Conservation (phyloP, 805 yeast species). For the Komagataella mondaviorum region DNA sequence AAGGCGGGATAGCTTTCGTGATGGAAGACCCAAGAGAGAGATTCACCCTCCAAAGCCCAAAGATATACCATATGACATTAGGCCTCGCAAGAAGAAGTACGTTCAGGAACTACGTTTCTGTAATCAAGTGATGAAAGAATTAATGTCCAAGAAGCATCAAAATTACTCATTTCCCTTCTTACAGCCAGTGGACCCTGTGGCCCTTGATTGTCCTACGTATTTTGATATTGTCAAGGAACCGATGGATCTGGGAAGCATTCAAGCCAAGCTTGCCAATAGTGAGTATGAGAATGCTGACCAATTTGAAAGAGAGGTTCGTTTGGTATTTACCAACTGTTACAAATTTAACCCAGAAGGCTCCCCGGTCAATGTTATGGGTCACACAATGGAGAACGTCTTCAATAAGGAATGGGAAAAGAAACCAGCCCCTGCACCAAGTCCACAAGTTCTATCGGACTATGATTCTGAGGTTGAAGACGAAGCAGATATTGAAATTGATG, state of each 20-base stretch:
- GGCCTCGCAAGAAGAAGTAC: slow-evolving; percentile 85
- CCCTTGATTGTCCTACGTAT: slow-evolving; percentile 85
- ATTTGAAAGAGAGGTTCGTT: slow-evolving; percentile 69
- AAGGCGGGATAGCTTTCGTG: slow-evolving; percentile 55
- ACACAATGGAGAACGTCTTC: slow-evolving; percentile 73
- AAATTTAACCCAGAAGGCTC: slow-evolving; percentile 94
- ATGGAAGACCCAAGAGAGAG: slow-evolving; percentile 84
- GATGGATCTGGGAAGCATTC: slow-evolving; percentile 87
- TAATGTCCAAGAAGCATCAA: slow-evolving; percentile 72
- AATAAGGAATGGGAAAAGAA: slow-evolving; percentile 81
- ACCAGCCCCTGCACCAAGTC: slow-evolving; percentile 57
- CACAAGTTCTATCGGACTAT: slow-evolving; percentile 30
- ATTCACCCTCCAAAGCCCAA: slow-evolving; percentile 95
- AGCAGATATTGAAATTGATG: slow-evolving; percentile 43
- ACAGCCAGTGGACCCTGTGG: slow-evolving; percentile 91
- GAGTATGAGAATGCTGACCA: slow-evolving; percentile 83
- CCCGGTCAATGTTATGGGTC: slow-evolving; percentile 93
- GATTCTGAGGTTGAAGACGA: slow-evolving; percentile 33
- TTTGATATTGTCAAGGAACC: slow-evolving; percentile 79
- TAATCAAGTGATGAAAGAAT: slow-evolving; percentile 68
- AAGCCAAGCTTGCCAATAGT: slow-evolving; percentile 68
- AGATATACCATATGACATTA: slow-evolving; percentile 80
- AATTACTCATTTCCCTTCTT: slow-evolving; percentile 81
- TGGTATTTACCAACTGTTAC: slow-evolving; percentile 83
- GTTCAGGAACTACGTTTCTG: slow-evolving; percentile 86